A percentile compares a stretch with the other conserved stretches of the same genome.
These are phyloP conservation scores for Saccharomycopsis sp. DNA, from an alignment of 805 yeast species.

Conservation along the genomic window DNA sequence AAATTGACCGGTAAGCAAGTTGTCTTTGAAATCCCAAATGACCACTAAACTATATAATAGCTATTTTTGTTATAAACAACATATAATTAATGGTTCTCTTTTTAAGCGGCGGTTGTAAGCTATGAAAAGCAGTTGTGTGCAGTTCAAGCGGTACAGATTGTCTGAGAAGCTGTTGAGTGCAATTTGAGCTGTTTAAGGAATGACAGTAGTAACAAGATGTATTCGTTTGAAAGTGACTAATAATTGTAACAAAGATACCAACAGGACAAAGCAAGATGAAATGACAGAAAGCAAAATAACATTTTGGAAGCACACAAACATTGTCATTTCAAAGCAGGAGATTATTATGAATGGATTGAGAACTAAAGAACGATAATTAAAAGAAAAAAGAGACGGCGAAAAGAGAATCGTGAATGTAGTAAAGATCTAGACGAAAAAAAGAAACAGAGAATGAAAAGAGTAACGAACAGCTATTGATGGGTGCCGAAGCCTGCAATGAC, in stretches of 20 bases:
- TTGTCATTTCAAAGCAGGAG: neutral
- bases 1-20: conserved; percentile 99
- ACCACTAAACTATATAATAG: conserved; percentile 32
- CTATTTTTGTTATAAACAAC: neutral
- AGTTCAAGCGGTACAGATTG: no score
- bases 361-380: neutral
- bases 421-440: neutral
- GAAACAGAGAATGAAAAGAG: neutral
- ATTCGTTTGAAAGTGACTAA: no score
- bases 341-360: neutral
- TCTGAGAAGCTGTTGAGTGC: neutral
- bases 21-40: conserved; percentile 86
- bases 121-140: no score
- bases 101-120: neutral
- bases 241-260: neutral
- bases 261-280: neutral
- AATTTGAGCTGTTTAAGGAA: neutral
- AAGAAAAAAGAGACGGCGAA: neutral
- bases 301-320: neutral
- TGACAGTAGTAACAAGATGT: no score
- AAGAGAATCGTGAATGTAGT: neutral
- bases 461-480: neutral
- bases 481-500: neutral
- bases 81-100: conserved; percentile 4
- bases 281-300: neutral